Conservation (phyloP, 192 early-diverging fungal species). For the Coemansia sp. region DNA sequence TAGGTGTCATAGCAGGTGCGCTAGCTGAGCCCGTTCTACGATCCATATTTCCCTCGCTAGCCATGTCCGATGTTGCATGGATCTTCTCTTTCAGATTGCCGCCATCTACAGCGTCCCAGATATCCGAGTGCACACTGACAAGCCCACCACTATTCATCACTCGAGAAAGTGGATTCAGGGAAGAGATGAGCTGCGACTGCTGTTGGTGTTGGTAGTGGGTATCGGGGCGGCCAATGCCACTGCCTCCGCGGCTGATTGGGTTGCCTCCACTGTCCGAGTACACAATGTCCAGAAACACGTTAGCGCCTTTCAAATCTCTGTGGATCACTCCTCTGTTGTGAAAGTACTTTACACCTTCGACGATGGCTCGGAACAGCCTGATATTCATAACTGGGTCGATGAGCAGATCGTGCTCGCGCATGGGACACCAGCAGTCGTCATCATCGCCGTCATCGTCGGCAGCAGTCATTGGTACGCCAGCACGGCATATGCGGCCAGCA, state of each 20-base stretch:
- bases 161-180: background rate
- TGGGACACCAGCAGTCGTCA: slow-evolving; percentile 16
- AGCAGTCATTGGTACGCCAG: background rate
- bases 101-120: slow-evolving; percentile 41
- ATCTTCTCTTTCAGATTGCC: slow-evolving; percentile 42
- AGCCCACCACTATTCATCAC: background rate
- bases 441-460: slow-evolving; percentile 16
- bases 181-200: background rate
- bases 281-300: slow-evolving; percentile 69
- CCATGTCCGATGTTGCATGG: background rate
- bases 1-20: background rate
- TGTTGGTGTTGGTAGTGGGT: background rate
- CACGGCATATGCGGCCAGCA: background rate
- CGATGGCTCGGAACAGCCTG: slow-evolving; percentile 70
- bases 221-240: slow-evolving; percentile 29
- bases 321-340: slow-evolving; percentile 62
- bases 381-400: slow-evolving; percentile 60
- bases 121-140: slow-evolving; percentile 25
- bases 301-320: slow-evolving; percentile 88
- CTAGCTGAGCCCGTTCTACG: background rate
- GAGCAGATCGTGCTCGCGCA: slow-evolving; percentile 29
- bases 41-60: background rate
- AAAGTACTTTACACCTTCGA: slow-evolving; percentile 70
- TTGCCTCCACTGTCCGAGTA: slow-evolving; percentile 39
- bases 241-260: slow-evolving; percentile 30